A percentile compares a stretch with the other conserved stretches of the same genome.
Conservation (phyloP, 2,329 filamentous ascomycete genomes). For the Domatiomyces globalis region DNA sequence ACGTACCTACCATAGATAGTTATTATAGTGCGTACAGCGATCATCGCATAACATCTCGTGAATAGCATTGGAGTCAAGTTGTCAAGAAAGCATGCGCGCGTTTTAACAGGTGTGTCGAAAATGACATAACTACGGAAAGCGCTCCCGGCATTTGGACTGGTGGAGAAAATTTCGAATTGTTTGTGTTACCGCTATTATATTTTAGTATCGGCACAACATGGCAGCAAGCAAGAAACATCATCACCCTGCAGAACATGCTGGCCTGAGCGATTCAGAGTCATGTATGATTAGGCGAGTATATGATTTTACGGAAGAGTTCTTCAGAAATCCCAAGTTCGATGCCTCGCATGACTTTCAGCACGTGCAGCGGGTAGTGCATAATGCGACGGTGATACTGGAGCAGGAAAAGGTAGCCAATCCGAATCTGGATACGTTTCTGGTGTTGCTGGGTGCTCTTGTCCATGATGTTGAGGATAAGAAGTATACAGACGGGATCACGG, state of each 20-base stretch:
- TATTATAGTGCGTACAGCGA: too few species aligned
- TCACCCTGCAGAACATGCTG: conserved; percentile 12
- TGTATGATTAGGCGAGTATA: conserved; percentile 10
- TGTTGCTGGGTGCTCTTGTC: conserved; percentile 19
- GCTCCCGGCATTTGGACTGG: too few species aligned
- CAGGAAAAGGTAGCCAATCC: conserved; percentile 24
- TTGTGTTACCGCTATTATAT: too few species aligned
- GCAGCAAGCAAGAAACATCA: not conserved
- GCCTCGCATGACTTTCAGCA: conserved; percentile 80
- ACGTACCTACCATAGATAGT: too few species aligned
- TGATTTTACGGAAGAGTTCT: conserved; percentile 15
- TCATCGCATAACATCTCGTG: too few species aligned
- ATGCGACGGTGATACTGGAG: conserved; percentile 52
- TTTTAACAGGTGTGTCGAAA: too few species aligned
- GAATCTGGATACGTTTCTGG: conserved; percentile 11
- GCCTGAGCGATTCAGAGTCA: conserved; percentile 12
- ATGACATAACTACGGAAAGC: too few species aligned
- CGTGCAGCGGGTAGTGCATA: conserved; percentile 62
- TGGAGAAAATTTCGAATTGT: too few species aligned
- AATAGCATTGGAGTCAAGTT: too few species aligned
- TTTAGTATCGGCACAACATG: not conserved
- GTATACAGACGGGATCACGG: conserved; percentile 9
- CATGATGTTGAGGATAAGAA: conserved; percentile 22
- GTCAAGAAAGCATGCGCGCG: too few species aligned
- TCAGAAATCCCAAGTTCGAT: conserved; percentile 36